phyloP scores from a whole-genome alignment of 805 yeast genomes.

The Candida railenensis region DNA sequence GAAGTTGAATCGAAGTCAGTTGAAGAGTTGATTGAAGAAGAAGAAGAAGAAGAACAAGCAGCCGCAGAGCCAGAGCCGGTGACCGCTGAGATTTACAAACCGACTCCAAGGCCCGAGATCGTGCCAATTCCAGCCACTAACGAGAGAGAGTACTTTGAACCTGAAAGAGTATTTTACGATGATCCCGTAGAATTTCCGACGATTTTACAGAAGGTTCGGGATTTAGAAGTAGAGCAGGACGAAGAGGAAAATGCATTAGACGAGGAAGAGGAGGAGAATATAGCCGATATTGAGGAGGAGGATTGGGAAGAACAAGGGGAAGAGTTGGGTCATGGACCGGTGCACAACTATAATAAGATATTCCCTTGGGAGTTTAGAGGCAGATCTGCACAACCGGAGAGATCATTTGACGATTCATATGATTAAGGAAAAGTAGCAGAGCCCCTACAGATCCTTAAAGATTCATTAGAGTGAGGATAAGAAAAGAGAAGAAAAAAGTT shows the following conservation, averaged over 20 bases:
- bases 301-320: slow-evolving; percentile 4
- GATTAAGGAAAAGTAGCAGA: too few species aligned
- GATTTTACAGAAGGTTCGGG: not conserved
- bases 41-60: slow-evolving; percentile 4
- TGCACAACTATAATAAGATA: slow-evolving; percentile 11
- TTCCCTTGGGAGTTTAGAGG: slow-evolving; percentile 38
- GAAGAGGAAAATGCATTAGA: not conserved
- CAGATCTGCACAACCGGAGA: slow-evolving; percentile 16
- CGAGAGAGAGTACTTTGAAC: not conserved
- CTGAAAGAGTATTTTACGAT: slow-evolving; percentile 72
- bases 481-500: too few species aligned
- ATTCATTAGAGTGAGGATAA: too few species aligned
- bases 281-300: slow-evolving; percentile 7
- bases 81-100: not conserved
- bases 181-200: slow-evolving; percentile 48
- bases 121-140: not conserved
- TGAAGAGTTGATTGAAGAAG: slow-evolving; percentile 10
- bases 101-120: not conserved
- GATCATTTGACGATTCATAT: slow-evolving; percentile 20
- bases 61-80: not conserved
- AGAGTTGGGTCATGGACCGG: not conserved
- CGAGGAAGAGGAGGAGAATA: slow-evolving; percentile 5
- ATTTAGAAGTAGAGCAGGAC: not conserved
- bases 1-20: not conserved
- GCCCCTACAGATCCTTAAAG: too few species aligned